phyloP scores from a whole-genome alignment of 2,329 filamentous ascomycete species.

The Paracoccidioides brasiliensis region DNA sequence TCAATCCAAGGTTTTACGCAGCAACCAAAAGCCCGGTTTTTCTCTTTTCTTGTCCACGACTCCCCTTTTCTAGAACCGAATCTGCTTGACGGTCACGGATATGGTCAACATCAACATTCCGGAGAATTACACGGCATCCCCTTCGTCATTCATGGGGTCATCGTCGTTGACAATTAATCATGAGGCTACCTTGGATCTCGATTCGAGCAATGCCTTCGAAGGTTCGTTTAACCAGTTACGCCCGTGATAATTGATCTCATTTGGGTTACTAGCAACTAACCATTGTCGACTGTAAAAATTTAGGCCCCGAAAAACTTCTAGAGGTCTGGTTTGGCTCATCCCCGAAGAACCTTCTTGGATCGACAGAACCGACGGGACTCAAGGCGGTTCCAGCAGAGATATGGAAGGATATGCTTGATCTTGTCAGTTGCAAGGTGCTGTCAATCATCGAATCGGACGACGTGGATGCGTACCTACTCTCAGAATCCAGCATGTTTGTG shows the following conservation, averaged over 20 bases:
- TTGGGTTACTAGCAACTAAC: not conserved
- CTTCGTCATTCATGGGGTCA: constrained; percentile 61
- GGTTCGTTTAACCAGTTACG: constrained; percentile 37
- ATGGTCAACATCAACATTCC: constrained; percentile 80
- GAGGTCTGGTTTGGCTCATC: constrained; percentile 96
- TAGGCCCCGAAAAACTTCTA: constrained; percentile 88
- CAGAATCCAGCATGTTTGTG: constrained; percentile 99
- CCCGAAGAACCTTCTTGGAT: constrained; percentile 55
- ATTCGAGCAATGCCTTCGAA: constrained; percentile 94
- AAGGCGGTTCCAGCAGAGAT: constrained; percentile 72
- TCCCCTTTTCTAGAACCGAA: constrained; percentile 2
- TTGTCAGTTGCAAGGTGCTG: constrained; percentile 96
- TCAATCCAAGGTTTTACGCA: constrained; percentile 16
- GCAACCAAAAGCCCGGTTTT: constrained; percentile 1
- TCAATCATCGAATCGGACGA: constrained; percentile 87
- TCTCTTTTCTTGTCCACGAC: not conserved
- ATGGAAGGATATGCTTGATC: constrained; percentile 94
- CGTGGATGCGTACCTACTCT: constrained; percentile 91
- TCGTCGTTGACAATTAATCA: constrained; percentile 94
- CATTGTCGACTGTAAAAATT: constrained; percentile 6
- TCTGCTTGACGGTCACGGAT: constrained; percentile 34
- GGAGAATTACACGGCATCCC: constrained; percentile 68
- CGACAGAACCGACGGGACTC: constrained; percentile 60
- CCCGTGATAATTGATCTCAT: not conserved
- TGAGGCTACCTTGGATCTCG: constrained; percentile 80